Evolutionary conservation across 495 filamentous ascomycete genomes (phyloP).

Genomic region (Aspergillus coremiiformis): DNA sequence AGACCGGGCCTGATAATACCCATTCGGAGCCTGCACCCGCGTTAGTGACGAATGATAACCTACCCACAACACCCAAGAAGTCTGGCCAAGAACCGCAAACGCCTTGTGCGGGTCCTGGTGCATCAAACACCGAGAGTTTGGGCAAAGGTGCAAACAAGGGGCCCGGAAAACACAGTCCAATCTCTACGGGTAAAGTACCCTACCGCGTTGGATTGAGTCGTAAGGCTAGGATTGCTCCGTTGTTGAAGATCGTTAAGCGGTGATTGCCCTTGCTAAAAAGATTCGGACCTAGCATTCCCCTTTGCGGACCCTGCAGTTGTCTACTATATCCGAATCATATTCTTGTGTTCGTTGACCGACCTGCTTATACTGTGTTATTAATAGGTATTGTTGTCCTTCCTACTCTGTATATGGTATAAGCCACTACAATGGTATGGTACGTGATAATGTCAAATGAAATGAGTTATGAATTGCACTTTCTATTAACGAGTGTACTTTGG

Average conservation of each 20-base stretch:
- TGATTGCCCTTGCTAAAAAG: conserved; percentile 24
- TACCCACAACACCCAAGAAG: conserved; percentile 19
- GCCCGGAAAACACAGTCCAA: conserved; percentile 41
- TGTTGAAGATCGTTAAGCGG: conserved; percentile 57
- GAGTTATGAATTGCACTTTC: not conserved
- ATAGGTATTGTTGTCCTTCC: not conserved
- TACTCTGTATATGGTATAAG: not conserved
- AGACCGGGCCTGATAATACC: not conserved
- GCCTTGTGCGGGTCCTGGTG: not conserved
- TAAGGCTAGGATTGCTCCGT: conserved; percentile 54
- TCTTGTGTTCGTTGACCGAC: not conserved
- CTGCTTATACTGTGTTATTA: not conserved
- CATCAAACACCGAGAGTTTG: not conserved
- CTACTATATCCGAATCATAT: not conserved
- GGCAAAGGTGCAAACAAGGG: conserved; percentile 17
- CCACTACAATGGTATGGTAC: not conserved
- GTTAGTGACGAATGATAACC: not conserved
- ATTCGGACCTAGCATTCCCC: not conserved
- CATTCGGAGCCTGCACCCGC: not conserved
- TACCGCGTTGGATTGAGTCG: conserved; percentile 64
- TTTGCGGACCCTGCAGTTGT: not conserved
- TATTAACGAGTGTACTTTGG: not conserved
- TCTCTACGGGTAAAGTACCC: conserved; percentile 46
- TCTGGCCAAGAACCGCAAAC: conserved; percentile 4
- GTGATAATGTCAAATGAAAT: conserved; percentile 2